Base-by-base conservation (phyloP, 202 grass and related monocot genomes). In the Thinopyrum obtusiflorum region DNA sequence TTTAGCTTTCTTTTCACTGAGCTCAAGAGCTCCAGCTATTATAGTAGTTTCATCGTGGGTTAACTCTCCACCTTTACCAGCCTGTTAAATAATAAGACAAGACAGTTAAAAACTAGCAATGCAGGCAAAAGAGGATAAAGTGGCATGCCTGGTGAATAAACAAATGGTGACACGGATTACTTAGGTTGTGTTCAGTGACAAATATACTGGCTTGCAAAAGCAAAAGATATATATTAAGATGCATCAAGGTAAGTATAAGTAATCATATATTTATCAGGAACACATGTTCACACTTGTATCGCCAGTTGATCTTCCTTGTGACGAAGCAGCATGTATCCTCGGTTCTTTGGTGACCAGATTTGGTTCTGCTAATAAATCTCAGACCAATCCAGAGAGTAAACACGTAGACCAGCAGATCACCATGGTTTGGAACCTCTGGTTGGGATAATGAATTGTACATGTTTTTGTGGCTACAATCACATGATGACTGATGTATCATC, bases 1-100 rank as follows among this genome's bases (percentile, higher is more conserved):
- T 87, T 88, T 92, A 83, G 90, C 92, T 73, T 86, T 96, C 87
- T 99, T 99, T 83, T 91, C 88, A 14, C 80, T 92, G 21, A 99
- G 93, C 78, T 94, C 97, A 80, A 99, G 93, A 28, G 97, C 97
- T 73, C 97, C 97, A 72, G 97, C 90, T 83, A 99, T 99, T 72
- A 96, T 99, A 49, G 97, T 99, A 57, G 97, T 99, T 86, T 99
- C 93, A 86, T 98, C 96, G 55, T 92, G 96, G 57, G 96, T 98
- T 86, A 98, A 86, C 72, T 98, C 96, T 80, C 96, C 96, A 86
- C 96, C 96, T 90, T 92, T 98, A 29, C 93, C 96, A 62, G 93
- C 93, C 97, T 98, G 79, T 77, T 67, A 65, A 51, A 65, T 69
- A 25, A 65, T 69, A 84, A 83, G 27, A 33, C 18, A 76, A 87